A percentile compares a stretch with the other conserved stretches of the same genome.
Conservation (phyloP, 2,329 filamentous ascomycete species). For the Colletotrichum limetticola region DNA sequence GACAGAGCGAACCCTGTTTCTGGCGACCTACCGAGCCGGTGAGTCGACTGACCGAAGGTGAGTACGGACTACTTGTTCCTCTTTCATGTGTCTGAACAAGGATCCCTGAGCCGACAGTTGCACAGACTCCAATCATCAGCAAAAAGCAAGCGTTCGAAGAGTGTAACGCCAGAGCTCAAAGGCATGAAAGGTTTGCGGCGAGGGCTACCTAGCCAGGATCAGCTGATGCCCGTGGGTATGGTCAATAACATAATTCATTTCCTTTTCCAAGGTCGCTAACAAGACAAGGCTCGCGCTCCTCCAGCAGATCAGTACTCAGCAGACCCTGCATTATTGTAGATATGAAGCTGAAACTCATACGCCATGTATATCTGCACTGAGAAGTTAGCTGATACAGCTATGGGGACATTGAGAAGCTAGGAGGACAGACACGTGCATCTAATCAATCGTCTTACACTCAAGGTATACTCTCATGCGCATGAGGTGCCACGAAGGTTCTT, state of each 20-base stretch:
- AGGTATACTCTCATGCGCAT: not conserved
- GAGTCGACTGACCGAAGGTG: conserved; percentile 24
- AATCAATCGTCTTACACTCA: too few relatives aligned
- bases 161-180: not conserved
- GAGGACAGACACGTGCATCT: too few relatives aligned
- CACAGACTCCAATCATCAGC: not conserved
- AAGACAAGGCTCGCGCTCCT: too few relatives aligned
- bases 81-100: not conserved
- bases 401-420: too few relatives aligned
- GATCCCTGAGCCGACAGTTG: not conserved
- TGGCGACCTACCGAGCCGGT: conserved; percentile 14
- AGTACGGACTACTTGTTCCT: not conserved
- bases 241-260: too few relatives aligned
- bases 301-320: too few relatives aligned
- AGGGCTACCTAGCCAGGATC: not conserved
- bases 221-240: not conserved
- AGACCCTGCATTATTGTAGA: too few relatives aligned
- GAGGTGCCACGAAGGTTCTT: not conserved
- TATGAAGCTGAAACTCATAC: too few relatives aligned
- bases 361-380: too few relatives aligned
- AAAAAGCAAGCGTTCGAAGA: not conserved
- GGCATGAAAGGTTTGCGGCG: not conserved
- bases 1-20: not conserved
- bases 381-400: too few relatives aligned
- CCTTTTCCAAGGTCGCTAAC: too few relatives aligned